Evolutionary conservation across 306 rosid species (phyloP), one percentile per base, ranked within the genome.

Genomic region (Castanea sativa): DNA sequence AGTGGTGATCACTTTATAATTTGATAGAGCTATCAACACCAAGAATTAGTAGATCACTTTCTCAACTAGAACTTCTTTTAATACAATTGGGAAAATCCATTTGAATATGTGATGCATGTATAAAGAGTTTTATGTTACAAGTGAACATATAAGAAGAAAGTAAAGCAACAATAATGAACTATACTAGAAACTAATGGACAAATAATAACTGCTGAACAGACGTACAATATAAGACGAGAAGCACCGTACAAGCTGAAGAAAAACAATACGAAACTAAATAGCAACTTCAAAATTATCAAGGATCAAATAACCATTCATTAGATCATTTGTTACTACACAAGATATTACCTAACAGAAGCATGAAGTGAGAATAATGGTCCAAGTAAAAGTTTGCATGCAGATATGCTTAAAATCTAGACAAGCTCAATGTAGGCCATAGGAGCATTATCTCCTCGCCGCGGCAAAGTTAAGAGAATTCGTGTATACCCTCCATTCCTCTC

Each of bases 391-490:
- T 64, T 56, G 43, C 74, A 70, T 21, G 78, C 70, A 77, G 21
- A 41, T 33, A 51, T 6, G 79, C 29, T 60, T 14, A 16, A 52
- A 45, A 83, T 65, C 91, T 92, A 94, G 81, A 95, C 99, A 74
- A 95, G 99, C 83, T 95, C 98, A 76, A 95, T 92, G 87, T 83
- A 92, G 14, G 99, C 98, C 98, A 95, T 92, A 33, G 98, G 98
- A 43, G 99, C 99, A 87, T 95, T 95, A 85, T 95, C 99, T 63
- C 99, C 99, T 67, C 99, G 87, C 83, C 97, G 86, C 0, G 98
- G 94, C 45, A 91, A 84, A 41, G 98, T 92, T 86, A 97, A 87
- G 32, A 90, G 78, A 30, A 95, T 95, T 86, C 98, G 86, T 4
- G 97, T 92, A 73, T 95, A 95, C 11, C 99, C 98, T 70, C 99